Base-by-base conservation (phyloP, 345 rosid genomes). In the Turritis glabra region DNA sequence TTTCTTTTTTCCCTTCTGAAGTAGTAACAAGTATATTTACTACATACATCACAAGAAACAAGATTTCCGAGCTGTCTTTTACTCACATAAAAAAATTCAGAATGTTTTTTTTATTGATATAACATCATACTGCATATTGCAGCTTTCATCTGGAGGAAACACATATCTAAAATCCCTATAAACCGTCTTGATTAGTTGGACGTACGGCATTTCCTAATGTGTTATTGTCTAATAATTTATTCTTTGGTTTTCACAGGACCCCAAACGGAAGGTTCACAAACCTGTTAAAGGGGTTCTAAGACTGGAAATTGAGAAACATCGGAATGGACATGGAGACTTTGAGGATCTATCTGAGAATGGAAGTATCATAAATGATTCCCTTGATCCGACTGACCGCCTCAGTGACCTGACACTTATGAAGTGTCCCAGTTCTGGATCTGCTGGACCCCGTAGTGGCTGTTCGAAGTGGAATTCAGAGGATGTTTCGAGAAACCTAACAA, bases 261-360 rank as follows among this genome's bases (percentile, higher is more conserved):
- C 97, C 27, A 95, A 89, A 74, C 86, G 86, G 67, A 92, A 92
- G 82, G 92, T 88, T 80, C 97, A 95, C 77, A 95, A 92, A 77
- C 98, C 97, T 47, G 99, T 95, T 46, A 89, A 86, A 83, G 99
- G 98, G 64, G 76, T 90, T 83, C 82, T 95, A 58, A 84, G 87
- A 77, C 84, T 95, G 75, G 97, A 90, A 86, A 95, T 95, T 80
- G 99, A 92, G 87, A 94, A 91, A 83, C 96, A 92, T 69, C 92
- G 83, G 78, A 83, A 87, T 43, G 82, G 80, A 60, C 86, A 75
- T 33, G 80, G 86, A 69, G 98, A 92, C 69, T 69, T 84, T 71
- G 99, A 90, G 74, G 89, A 90, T 81, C 41, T 85, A 53, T 92
- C 97, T 40, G 99, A 92, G 85, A 86, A 81, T 85, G 94, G 97